Evolutionary conservation across 169 alveolate genomes (phyloP).

Genomic region (Babesia bovis): DNA sequence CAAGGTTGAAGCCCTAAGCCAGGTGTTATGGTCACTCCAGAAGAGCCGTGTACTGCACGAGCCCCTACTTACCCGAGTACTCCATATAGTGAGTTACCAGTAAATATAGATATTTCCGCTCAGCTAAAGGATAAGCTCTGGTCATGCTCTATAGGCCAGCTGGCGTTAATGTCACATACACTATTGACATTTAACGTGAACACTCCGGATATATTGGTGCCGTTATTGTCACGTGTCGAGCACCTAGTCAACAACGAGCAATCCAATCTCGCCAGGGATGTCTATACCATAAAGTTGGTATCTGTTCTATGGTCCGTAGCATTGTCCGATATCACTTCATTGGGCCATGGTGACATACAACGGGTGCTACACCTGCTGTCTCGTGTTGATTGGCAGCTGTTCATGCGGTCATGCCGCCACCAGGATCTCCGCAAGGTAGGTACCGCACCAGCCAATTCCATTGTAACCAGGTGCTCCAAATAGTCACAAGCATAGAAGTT

Average conservation of each 20-base stretch:
- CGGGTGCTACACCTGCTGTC: neutral
- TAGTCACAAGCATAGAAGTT: slow-evolving; percentile 7
- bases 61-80: slow-evolving; percentile 3
- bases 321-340: slow-evolving; percentile 13
- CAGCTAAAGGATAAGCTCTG: slow-evolving; percentile 14
- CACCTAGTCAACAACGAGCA: neutral
- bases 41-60: slow-evolving; percentile 49
- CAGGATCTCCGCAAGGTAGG: slow-evolving; percentile 41
- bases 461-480: slow-evolving; percentile 13
- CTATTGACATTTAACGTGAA: slow-evolving; percentile 16
- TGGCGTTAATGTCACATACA: slow-evolving; percentile 39
- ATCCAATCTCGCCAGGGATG: neutral
- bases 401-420: slow-evolving; percentile 8
- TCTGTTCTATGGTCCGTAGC: slow-evolving; percentile 45
- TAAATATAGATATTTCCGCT: neutral
- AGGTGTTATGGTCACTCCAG: slow-evolving; percentile 62
- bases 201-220: neutral
- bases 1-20: slow-evolving; percentile 52
- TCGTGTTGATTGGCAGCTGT: slow-evolving; percentile 33
- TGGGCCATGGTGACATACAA: neutral
- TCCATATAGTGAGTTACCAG: slow-evolving; percentile 3
- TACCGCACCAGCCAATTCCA: too few species aligned
- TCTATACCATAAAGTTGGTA: slow-evolving; percentile 12
- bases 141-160: slow-evolving; percentile 35
- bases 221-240: slow-evolving; percentile 8